Evolutionary conservation across 805 yeast species (phyloP).

Genomic region (Saccharomyces eubayanus): DNA sequence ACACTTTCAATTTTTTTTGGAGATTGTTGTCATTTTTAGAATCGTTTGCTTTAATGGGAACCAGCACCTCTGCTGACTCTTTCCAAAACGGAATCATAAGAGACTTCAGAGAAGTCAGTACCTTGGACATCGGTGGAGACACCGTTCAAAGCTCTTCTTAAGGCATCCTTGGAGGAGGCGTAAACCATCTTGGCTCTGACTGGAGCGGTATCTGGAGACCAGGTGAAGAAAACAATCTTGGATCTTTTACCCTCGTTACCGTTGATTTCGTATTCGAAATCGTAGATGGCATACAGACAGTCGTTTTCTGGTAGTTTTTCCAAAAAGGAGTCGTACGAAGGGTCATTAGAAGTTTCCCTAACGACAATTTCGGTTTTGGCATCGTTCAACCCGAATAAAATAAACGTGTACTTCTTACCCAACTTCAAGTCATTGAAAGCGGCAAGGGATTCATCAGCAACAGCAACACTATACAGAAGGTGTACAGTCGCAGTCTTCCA

Average conservation of each 20-base stretch:
- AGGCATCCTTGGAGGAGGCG: slow-evolving; percentile 96
- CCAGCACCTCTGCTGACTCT: slow-evolving; percentile 80
- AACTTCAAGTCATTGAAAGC: slow-evolving; percentile 95
- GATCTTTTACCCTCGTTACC: slow-evolving; percentile 92
- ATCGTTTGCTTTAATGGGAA: slow-evolving; percentile 35
- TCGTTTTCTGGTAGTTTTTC: slow-evolving; percentile 90
- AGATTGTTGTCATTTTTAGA: background rate
- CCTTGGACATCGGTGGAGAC: slow-evolving; percentile 93
- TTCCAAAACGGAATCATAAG: slow-evolving; percentile 86
- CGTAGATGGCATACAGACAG: slow-evolving; percentile 93
- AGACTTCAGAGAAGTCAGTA: slow-evolving; percentile 94
- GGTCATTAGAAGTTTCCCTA: slow-evolving; percentile 67
- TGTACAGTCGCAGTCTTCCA: background rate
- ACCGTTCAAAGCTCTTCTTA: slow-evolving; percentile 95
- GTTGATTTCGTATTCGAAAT: slow-evolving; percentile 87
- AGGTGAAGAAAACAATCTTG: slow-evolving; percentile 62
- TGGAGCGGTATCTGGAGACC: slow-evolving; percentile 98
- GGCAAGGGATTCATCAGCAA: slow-evolving; percentile 80
- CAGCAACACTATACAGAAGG: slow-evolving; percentile 53
- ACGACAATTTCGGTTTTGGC: slow-evolving; percentile 87
- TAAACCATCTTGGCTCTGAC: slow-evolving; percentile 95
- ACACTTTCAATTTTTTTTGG: background rate
- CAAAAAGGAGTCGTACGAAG: slow-evolving; percentile 76
- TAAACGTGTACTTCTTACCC: slow-evolving; percentile 80
- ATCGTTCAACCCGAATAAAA: slow-evolving; percentile 75